Evolutionary conservation across 495 filamentous ascomycete species (phyloP), one percentile per base, ranked within the genome.

Genomic region (Geopyxis carbonaria): DNA sequence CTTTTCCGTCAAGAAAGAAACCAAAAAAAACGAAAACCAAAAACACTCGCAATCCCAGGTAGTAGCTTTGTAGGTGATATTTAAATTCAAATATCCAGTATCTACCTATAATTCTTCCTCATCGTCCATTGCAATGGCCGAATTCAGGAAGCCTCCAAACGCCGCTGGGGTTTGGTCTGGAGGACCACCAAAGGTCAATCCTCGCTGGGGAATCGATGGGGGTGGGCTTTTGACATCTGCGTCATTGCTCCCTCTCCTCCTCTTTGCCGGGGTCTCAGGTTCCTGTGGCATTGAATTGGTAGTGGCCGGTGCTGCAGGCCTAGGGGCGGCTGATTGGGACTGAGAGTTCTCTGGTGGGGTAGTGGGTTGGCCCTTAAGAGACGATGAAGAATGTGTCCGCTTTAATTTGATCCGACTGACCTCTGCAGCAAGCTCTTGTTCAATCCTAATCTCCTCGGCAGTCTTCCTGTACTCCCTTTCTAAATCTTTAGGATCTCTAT

Each of bases 341-440:
- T n/a, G n/a, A n/a, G n/a, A n/a, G n/a, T n/a, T n/a, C n/a, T n/a
- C n/a, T 4, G 36, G 36, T 3, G 36, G 36, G 7, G 36, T 39
- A 13, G 45, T 49, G 11, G 48, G 35, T 14, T 24, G 42, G 10
- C 46, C 49, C n/a, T 48, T 34, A n/a, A 53, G 45, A 2, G 50
- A 50, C 27, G 50, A 32, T n/a, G 73, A 74, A 0, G 89, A 94
- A 61, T 93, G 89, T 46, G 85, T 79, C 42, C 91, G 80, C 70
- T 97, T 97, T 24, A 95, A 72, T 87, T 81, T 84, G 50, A 99
- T 93, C 56, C 89, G 77, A 35, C 82, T 70, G 18, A 99, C 76
- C 20, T 85, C 84, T 46, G 93, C 86, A 22, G 81, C 80, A 28
- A 99, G 65, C 54, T 95, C 84, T 10, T 80, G 83, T 43, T 83